phyloP scores from a whole-genome alignment of 1,139 yeast genomes.

The Blastobotrys capitulatus region DNA sequence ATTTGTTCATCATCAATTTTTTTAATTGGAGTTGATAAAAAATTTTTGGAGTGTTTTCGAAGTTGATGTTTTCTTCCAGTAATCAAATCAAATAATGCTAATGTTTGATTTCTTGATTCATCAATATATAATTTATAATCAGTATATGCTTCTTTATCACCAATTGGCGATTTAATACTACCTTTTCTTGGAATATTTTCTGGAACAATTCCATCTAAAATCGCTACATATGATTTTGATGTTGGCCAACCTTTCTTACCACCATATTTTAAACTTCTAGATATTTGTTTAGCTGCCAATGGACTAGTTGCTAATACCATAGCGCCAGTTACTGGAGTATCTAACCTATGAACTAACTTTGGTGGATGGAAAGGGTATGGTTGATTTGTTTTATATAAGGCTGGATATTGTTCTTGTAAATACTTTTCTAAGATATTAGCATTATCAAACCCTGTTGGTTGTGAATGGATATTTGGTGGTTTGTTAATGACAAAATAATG shows the following conservation, averaged over 20 bases:
- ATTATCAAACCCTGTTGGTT: slow-evolving; percentile 12
- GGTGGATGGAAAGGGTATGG: slow-evolving; percentile 24
- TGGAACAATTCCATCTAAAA: slow-evolving; percentile 12
- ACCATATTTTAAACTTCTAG: slow-evolving; percentile 18
- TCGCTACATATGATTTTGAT: slow-evolving; percentile 18
- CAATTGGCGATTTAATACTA: slow-evolving; percentile 13
- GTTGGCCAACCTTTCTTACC: slow-evolving; percentile 22
- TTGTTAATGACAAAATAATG: slow-evolving; percentile 26
- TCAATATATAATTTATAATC: slow-evolving; percentile 12
- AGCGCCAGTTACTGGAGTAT: slow-evolving; percentile 29
- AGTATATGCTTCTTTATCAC: slow-evolving; percentile 19
- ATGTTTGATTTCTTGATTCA: slow-evolving; percentile 5
- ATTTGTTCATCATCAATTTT: slow-evolving; percentile 7
- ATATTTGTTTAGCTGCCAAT: slow-evolving; percentile 23
- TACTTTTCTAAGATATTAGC: slow-evolving; percentile 12
- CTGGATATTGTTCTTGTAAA: slow-evolving; percentile 19
- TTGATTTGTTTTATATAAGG: slow-evolving; percentile 15
- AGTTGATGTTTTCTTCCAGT: slow-evolving; percentile 47
- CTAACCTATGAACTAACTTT: slow-evolving; percentile 29
- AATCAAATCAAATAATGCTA: slow-evolving; percentile 34
- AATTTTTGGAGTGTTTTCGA: slow-evolving; percentile 32
- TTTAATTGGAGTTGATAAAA: slow-evolving; percentile 23
- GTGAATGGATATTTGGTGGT: slow-evolving; percentile 24
- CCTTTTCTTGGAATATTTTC: slow-evolving; percentile 13
- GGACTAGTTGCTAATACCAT: slow-evolving; percentile 27